These are phyloP conservation scores for Microstegium vimineum DNA, from an alignment of 176 grass and related monocot species.

Conservation along the genomic window DNA sequence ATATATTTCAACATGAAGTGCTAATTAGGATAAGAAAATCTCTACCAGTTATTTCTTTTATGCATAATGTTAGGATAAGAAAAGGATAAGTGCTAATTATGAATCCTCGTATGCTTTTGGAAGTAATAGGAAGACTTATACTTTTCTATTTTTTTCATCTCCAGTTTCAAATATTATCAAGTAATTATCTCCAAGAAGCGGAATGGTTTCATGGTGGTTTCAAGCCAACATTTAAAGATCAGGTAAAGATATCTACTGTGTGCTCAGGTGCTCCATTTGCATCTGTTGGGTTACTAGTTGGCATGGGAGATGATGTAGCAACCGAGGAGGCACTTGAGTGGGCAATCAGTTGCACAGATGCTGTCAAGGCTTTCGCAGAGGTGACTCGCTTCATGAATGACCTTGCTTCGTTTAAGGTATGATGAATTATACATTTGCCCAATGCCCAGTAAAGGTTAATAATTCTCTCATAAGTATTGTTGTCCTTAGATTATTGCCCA, in stretches of 20 bases:
- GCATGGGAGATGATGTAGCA: slow-evolving; percentile 29
- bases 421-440: neutral
- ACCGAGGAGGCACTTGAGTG: slow-evolving; percentile 38
- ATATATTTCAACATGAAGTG: neutral
- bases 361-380: slow-evolving; percentile 13
- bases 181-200: slow-evolving; percentile 39
- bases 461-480: neutral
- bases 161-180: slow-evolving; percentile 24
- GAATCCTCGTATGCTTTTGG: no score
- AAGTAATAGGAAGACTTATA: neutral
- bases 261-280: slow-evolving; percentile 15
- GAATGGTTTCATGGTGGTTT: slow-evolving; percentile 27
- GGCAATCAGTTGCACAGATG: slow-evolving; percentile 9
- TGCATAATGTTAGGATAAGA: no score
- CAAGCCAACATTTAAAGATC: slow-evolving; percentile 32
- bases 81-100: no score
- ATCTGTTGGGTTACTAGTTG: slow-evolving; percentile 28
- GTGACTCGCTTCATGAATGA: slow-evolving; percentile 39
- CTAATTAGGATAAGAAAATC: neutral
- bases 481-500: neutral
- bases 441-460: neutral
- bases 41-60: neutral
- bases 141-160: neutral
- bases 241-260: slow-evolving; percentile 7
- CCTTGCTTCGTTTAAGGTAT: slow-evolving; percentile 35